Evolutionary conservation across 352 stramenopile species (phyloP).

Genomic region (Saprolegnia diclina): DNA sequence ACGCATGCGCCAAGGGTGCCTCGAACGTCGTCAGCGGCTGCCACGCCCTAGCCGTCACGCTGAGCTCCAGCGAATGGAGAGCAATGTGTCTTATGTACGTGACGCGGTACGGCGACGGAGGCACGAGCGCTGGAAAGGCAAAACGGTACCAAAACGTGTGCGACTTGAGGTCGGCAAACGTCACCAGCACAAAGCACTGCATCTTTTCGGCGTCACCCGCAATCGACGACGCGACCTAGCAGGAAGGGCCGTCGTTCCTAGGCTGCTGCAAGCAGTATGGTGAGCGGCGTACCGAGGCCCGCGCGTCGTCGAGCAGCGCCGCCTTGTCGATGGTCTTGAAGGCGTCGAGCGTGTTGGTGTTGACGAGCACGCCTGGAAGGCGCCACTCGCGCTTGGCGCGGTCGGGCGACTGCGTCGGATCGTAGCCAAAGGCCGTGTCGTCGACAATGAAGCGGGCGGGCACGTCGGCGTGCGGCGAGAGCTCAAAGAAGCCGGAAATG

Average conservation of each 20-base stretch:
- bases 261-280: background rate
- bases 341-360: slow-evolving; percentile 85
- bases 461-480: slow-evolving; percentile 50
- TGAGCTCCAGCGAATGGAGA: background rate
- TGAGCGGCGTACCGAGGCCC: slow-evolving; percentile 17
- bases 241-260: too few relatives aligned
- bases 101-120: slow-evolving; percentile 37
- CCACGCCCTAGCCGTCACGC: background rate
- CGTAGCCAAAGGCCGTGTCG: slow-evolving; percentile 51
- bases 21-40: background rate
- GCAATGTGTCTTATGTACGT: slow-evolving; percentile 24
- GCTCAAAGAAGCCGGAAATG: slow-evolving; percentile 61
- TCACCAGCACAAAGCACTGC: slow-evolving; percentile 84
- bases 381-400: slow-evolving; percentile 72
- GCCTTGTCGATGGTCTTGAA: slow-evolving; percentile 84
- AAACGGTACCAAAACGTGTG: slow-evolving; percentile 94
- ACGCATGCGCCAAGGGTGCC: slow-evolving; percentile 38
- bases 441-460: slow-evolving; percentile 68
- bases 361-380: slow-evolving; percentile 58
- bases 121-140: slow-evolving; percentile 77
- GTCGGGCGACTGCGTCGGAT: slow-evolving; percentile 30
- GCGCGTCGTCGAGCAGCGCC: slow-evolving; percentile 46
- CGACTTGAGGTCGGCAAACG: slow-evolving; percentile 91
- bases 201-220: slow-evolving; percentile 30
- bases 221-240: background rate